Evolutionary conservation across 257 asterid species (phyloP), one percentile per base, ranked within the genome.

Genomic region (Solanum lycopersicoides): DNA sequence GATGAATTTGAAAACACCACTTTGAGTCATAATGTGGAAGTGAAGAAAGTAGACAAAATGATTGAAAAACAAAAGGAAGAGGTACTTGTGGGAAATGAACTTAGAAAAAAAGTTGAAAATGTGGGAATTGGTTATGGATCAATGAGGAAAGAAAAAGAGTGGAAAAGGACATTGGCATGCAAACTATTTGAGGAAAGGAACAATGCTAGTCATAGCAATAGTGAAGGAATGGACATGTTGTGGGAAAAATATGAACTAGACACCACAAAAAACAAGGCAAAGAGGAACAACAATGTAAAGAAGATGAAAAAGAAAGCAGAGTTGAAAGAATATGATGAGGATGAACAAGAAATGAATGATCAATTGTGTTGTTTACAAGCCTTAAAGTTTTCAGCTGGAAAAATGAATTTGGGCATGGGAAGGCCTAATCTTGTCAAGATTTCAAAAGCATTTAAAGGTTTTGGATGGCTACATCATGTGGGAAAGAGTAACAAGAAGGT

Each of bases 161-260:
- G 98, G 98, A 93, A 90, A 82, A 89, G 98, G 89, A 97, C 99
- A 13, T 66, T 97, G 41, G 99, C 98, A 4, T 92, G 99, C 90
- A 95, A 93, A 86, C 89, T 73, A 1, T 86, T 50, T 65, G 88
- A 86, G 83, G 87, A 86, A 39, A 47, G 87, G 47, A 25, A 82
- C 69, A 85, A 85, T 39, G 12, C 41, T 85, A 85, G 63, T 30
- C 44, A 72, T 86, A 75, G 45, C 65, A 86, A 69, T 13, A 59
- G 83, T 45, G 87, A 86, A 72, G 87, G 87, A 16, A 86, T 86
- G 87, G 87, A 86, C 41, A 71, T 86, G 71, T 69, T 96, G 82
- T 96, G 99, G 99, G 99, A 95, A 90, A 88, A 94, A 3, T 91
- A 95, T 72, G 99, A 96, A 76, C 21, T 30, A 82, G 97, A 92